A percentile compares a stretch with the other conserved stretches of the same genome.
Evolutionary conservation across 768 basidiomycete species (phyloP).

Genomic region (Mycena galopus): DNA sequence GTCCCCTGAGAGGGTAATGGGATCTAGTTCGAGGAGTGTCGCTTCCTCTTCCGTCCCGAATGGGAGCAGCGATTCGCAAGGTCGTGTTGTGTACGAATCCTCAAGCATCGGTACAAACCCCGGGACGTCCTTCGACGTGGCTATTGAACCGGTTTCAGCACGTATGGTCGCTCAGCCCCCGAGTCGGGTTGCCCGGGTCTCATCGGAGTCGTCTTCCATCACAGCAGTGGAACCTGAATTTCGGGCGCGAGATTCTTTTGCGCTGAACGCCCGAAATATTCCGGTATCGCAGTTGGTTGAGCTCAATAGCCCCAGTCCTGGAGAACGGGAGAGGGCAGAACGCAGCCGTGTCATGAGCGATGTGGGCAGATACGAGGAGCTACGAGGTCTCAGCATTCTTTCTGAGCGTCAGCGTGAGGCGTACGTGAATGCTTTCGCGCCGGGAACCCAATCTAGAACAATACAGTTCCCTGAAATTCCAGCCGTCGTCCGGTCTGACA

Average conservation of each 20-base stretch:
- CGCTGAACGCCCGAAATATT: conserved; percentile 10
- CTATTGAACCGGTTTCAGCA: neutral
- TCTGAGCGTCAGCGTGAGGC: conserved; percentile 29
- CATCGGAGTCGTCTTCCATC: conserved; percentile 29
- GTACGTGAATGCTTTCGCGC: conserved; percentile 25
- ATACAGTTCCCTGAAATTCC: conserved; percentile 11
- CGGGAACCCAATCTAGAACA: conserved; percentile 6
- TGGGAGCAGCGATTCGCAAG: neutral
- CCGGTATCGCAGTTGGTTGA: conserved; percentile 36
- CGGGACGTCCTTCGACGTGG: neutral
- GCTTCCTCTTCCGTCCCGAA: conserved; percentile 18
- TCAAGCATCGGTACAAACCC: conserved; percentile 25
- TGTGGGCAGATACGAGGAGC: conserved; percentile 29
- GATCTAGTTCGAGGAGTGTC: conserved; percentile 10
- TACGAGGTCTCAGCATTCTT: conserved; percentile 30
- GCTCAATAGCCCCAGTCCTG: conserved; percentile 10
- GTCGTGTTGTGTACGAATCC: conserved; percentile 27
- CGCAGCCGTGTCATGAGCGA: conserved; percentile 22
- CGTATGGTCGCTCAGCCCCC: too few species aligned
- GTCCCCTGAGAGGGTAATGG: conserved; percentile 15
- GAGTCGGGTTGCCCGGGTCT: conserved; percentile 9
- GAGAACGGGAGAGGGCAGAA: neutral
- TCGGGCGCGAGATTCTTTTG: conserved; percentile 14
- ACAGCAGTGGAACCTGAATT: conserved; percentile 26
- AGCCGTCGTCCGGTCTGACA: conserved; percentile 34